Evolutionary conservation across 2,329 filamentous ascomycete genomes (phyloP), one percentile per base, ranked within the genome.

Genomic region (Sphaerostilbella broomeana): DNA sequence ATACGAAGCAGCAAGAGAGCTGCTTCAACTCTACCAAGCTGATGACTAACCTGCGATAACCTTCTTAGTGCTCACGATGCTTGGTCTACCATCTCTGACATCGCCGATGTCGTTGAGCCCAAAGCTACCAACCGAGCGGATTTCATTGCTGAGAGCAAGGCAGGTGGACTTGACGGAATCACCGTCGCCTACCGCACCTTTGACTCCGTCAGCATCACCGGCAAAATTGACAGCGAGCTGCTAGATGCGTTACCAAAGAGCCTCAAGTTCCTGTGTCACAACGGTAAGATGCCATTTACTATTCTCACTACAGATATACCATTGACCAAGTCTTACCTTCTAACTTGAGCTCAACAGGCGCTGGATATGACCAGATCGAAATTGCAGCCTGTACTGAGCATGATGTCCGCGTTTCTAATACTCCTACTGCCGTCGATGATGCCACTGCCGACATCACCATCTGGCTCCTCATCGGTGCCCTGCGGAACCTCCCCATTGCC

Each of bases 291-390:
- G 18, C 33, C 26, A 7, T 4, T 9, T 20, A n/a, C n/a, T n/a
- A n/a, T n/a, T n/a, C n/a, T n/a, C n/a, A n/a, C n/a, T n/a, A n/a
- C n/a, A n/a, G n/a, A n/a, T n/a, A n/a, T n/a, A n/a, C n/a, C 20
- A 12, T 33, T 22, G 6, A 8, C 15, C 29, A 17, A 38, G 22
- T 13, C 5, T 27, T 12, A 6, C 9, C 12, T 26, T 6, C 27
- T 38, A 26, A 24, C 12, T 34, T 25, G 22, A 7, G 29, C 31
- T 16, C 9, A 45, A 17, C 17, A 84, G 81, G 85, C 45, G 85
- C 87, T 40, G 88, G 88, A 25, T 94, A 94, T 62, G 87, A 94
- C 60, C 82, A 88, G 59, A 70, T 94, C 47, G 81, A 89, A 58
- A 69, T 89, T 7, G 59, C 73, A 32, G 81, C 83, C 26, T 90